Evolutionary conservation across 306 rosid genomes (phyloP).

Genomic region (Castanea crenata): DNA sequence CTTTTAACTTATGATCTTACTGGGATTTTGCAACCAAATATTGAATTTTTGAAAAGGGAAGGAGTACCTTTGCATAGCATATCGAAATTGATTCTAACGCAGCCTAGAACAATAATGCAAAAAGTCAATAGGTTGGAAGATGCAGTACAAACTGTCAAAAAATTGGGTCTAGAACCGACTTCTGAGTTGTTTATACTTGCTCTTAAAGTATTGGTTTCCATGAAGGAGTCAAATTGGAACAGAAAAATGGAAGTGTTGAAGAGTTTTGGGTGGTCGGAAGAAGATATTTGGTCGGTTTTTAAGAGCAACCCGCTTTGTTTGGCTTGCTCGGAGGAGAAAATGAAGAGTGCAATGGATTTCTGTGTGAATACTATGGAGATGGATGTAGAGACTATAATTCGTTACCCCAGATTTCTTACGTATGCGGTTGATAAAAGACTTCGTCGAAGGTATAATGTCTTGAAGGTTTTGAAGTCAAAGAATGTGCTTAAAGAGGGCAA

Average conservation of each 20-base stretch:
- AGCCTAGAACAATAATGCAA: constrained; percentile 1
- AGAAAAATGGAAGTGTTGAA: constrained; percentile 13
- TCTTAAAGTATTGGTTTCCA: neutral
- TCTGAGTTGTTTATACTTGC: neutral
- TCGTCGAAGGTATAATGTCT: constrained; percentile 15
- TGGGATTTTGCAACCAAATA: neutral
- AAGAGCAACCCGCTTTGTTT: constrained; percentile 7
- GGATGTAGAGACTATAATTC: neutral
- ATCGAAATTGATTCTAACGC: neutral
- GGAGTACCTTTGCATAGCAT: constrained; percentile 3
- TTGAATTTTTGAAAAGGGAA: constrained; percentile 5
- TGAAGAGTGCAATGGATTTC: constrained; percentile 8
- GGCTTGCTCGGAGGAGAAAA: constrained; percentile 22
- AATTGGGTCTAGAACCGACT: constrained; percentile 11
- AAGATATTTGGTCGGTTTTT: neutral
- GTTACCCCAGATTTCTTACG: constrained; percentile 5
- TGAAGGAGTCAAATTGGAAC: constrained; percentile 19
- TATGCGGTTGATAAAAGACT: neutral
- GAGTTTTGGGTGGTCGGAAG: constrained; percentile 29
- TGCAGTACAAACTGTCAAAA: neutral
- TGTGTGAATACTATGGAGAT: constrained; percentile 16
- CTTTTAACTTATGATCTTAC: neutral
- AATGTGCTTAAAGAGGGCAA: constrained; percentile 6
- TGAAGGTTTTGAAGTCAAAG: constrained; percentile 17
- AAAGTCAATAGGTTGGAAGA: constrained; percentile 8